phyloP scores from a whole-genome alignment of 2,329 filamentous ascomycete genomes.

The Alternaria atra region DNA sequence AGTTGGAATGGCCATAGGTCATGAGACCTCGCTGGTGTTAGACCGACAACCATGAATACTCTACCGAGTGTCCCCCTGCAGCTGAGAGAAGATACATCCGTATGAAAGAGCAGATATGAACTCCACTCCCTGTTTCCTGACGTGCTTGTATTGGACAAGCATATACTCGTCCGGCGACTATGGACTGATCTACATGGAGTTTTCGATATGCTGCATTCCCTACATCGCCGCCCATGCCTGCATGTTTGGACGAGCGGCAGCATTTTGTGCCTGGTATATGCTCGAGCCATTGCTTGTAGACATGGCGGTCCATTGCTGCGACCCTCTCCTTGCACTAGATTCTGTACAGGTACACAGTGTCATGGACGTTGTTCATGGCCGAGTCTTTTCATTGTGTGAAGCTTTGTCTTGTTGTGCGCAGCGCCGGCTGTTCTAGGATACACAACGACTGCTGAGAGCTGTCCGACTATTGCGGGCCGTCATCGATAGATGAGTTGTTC shows the following conservation, averaged over 20 bases:
- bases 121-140: neutral
- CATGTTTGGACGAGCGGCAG: neutral
- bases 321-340: neutral
- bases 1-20: neutral
- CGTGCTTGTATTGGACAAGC: neutral
- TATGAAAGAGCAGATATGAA: constrained; percentile 4
- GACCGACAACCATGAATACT: neutral
- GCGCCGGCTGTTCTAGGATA: neutral
- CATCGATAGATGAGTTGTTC: neutral
- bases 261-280: neutral
- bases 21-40: too few relatives aligned
- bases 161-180: neutral
- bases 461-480: neutral
- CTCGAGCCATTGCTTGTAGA: neutral
- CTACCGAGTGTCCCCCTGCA: neutral
- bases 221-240: neutral
- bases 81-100: neutral
- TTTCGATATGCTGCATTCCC: neutral
- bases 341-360: neutral
- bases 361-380: neutral
- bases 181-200: neutral
- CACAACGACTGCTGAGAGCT: too few relatives aligned
- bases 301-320: neutral
- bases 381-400: neutral
- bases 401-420: neutral